Base-by-base conservation (phyloP, 1,139 yeast species). In the Yamadazyma mexicana region DNA sequence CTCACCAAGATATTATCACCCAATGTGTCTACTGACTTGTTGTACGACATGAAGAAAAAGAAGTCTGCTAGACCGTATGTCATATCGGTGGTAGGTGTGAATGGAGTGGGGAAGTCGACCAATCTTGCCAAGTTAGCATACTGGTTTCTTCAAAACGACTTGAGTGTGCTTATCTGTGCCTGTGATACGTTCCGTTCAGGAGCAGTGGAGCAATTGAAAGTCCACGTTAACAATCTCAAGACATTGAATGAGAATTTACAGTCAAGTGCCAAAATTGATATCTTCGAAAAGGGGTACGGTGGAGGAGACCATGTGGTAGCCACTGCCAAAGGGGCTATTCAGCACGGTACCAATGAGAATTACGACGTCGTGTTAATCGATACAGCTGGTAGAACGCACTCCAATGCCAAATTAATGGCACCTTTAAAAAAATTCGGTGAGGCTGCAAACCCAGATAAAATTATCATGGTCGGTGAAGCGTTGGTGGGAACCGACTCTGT, bases 381-480 rank as follows among this genome's bases (percentile, higher is more conserved):
- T 64, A 92, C 98, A 6, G 98, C 98, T 0, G 98, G 98, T 28
- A 79, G 98, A 66, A 82, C 98, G 39, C 98, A 94, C 58, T 89
- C 94, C 48, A 97, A 94, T 59, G 87, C 94, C 20, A 84, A 94
- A 45, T 75, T 92, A 48, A 92, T 92, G 98, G 92, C 96, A 0
- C 96, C 97, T 8, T 69, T 92, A 50, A 95, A 91, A 54, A 88
- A 92, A 45, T 94, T 92, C 64, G 98, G 97, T 22, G 91, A 87
- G 54, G 91, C 95, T 37, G 98, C 98, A 3, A 78, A 87, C 43
- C 98, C 98, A 1, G 94, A 92, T 63, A 91, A 87, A 64, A 91
- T 92, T 55, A 89, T 92, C 55, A 92, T 92, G 98, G 98, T 92
- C 15, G 98, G 98, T 33, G 98, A 92, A 61, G 98, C 98, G 0